These are phyloP conservation scores for Begonia loranthoides DNA, from an alignment of 306 rosid species.

Conservation along the genomic window DNA sequence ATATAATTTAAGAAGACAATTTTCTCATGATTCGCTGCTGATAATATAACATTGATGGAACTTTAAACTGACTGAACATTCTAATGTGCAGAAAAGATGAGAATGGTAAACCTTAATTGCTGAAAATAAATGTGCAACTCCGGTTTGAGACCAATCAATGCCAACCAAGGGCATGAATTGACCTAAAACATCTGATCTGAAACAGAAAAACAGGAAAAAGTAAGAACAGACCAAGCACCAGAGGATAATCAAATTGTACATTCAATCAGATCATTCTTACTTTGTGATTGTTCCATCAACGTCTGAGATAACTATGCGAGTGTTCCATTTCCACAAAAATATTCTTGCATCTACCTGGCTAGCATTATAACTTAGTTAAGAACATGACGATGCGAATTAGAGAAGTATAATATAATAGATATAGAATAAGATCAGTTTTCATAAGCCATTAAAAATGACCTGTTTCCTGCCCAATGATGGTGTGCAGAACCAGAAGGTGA, in stretches of 20 bases:
- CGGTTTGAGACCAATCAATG: conserved; percentile 95
- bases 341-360: conserved; percentile 77
- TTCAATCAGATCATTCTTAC: conserved; percentile 18
- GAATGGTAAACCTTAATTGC: conserved; percentile 63
- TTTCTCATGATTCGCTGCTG: no score
- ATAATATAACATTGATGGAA: no score
- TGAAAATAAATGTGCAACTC: conserved; percentile 89
- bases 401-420: conserved; percentile 5
- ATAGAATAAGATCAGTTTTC: neutral
- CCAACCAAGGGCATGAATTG: conserved; percentile 99
- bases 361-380: conserved; percentile 9
- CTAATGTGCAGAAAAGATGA: no score
- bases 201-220: conserved; percentile 12
- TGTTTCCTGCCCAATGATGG: conserved; percentile 59
- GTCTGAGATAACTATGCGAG: conserved; percentile 82
- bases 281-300: conserved; percentile 98
- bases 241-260: neutral
- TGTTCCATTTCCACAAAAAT: conserved; percentile 87
- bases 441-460: conserved; percentile 20
- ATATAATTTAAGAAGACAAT: no score
- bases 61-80: no score
- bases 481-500: conserved; percentile 78
- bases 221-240: neutral
- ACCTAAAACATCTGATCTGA: conserved; percentile 96
- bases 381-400: conserved; percentile 1